These are phyloP conservation scores for Suillus brevipes DNA, from an alignment of 768 basidiomycete genomes.

Conservation along the genomic window DNA sequence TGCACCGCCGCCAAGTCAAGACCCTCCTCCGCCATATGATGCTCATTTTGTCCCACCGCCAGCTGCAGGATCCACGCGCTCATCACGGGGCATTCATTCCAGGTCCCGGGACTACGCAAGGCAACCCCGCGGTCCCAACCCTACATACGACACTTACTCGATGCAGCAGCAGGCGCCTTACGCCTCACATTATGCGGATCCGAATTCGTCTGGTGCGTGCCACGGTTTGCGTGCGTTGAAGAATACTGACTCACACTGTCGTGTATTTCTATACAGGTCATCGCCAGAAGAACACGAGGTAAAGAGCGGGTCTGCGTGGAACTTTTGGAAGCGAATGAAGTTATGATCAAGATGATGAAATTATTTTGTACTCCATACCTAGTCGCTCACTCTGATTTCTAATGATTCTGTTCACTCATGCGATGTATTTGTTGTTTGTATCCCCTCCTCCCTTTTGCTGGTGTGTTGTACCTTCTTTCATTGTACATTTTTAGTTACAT, in stretches of 20 bases:
- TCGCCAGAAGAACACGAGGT: slow-evolving; percentile 5
- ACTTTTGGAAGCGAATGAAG: slow-evolving; percentile 10
- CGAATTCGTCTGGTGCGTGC: background rate
- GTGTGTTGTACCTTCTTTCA: background rate
- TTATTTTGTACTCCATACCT: slow-evolving; percentile 11
- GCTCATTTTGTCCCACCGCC: slow-evolving; percentile 1
- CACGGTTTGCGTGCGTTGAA: background rate
- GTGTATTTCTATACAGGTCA: background rate
- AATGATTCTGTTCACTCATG: background rate
- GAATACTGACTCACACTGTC: background rate
- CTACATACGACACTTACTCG: background rate
- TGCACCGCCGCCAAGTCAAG: background rate
- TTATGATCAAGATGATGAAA: background rate
- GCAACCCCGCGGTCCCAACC: background rate
- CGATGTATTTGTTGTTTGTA: background rate
- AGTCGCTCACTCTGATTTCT: background rate
- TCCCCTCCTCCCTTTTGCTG: too few relatives aligned
- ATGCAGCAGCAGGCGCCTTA: background rate
- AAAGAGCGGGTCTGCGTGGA: slow-evolving; percentile 13
- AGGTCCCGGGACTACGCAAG: background rate
- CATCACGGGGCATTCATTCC: background rate
- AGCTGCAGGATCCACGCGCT: background rate
- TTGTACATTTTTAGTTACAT: background rate
- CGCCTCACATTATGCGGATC: background rate
- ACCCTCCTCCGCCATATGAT: slow-evolving; percentile 25